Base-by-base conservation (phyloP, 257 asterid species). In the Pogostemon cablin region DNA sequence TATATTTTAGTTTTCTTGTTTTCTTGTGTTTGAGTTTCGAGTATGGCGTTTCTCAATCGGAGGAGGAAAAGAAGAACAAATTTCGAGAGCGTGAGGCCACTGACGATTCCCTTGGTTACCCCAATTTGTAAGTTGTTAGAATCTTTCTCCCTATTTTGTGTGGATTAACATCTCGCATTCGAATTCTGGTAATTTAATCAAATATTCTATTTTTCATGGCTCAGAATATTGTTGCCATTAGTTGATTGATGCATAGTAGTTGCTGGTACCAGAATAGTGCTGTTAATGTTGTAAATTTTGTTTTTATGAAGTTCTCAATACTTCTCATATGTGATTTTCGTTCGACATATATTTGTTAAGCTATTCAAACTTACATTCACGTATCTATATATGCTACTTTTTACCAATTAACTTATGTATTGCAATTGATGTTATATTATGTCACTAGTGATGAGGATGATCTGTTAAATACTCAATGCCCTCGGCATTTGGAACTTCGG, bases 21-120 rank as follows among this genome's bases (percentile, higher is more conserved):
- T 77, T 79, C 69, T 48, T 44, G 73, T 74, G 70, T 85, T 84
- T 77, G 78, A 80, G 81, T 79, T 77, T 82, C 83, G 81, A 87
- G 77, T 77, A 83, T 79, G 87, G 80, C 74, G 74, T 64, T 69
- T 71, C 92, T 68, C 85, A 86, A 68, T 82, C 88, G 75, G 98
- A 88, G 81, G 89, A 89, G 74, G 68, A 77, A 37, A 78, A 75
- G 68, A 85, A 75, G 73, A 93, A 91, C 80, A 91, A 88, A 80
- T 95, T 95, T 79, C 91, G 97, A 20, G 91, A 90, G 77, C 98
- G 99, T 41, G 90, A 89, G 85, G 98, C 98, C 55, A 80, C 87
- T 61, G 99, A 95, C 80, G 99, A 95, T 70, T 81, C 96, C 75
- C 84, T 87, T 52, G 96, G 95, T 73, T 89, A 85, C 72, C 98